Evolutionary conservation across 1,139 yeast genomes (phyloP).

Genomic region (Geotrichum bryndzae): DNA sequence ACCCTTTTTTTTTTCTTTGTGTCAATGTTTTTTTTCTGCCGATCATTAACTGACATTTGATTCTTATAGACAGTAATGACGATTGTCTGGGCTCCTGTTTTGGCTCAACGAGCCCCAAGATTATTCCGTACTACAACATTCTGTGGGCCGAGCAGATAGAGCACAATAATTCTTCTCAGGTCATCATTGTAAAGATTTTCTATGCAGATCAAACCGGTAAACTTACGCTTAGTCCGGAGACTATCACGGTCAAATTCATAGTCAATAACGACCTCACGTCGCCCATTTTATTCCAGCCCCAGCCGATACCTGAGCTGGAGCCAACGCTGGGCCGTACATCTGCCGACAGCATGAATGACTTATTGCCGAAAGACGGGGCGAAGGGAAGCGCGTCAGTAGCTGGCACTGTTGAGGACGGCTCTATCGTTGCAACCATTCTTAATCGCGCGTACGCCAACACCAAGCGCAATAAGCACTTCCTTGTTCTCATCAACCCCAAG

Average conservation of each 20-base stretch:
- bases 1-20: not conserved
- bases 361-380: not conserved
- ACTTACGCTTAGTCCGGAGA: not conserved
- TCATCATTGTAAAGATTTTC: not conserved
- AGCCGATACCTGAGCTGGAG: not conserved
- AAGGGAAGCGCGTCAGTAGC: not conserved
- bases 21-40: not conserved
- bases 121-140: slow-evolving; percentile 10
- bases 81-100: not conserved
- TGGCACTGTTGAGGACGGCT: not conserved
- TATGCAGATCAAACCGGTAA: slow-evolving; percentile 9
- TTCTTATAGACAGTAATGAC: not conserved
- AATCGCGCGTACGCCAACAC: slow-evolving; percentile 3
- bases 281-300: not conserved
- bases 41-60: no score
- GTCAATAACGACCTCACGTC: not conserved
- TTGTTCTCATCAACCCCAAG: slow-evolving; percentile 76
- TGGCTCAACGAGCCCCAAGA: not conserved
- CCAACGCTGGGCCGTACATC: not conserved
- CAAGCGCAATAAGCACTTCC: slow-evolving; percentile 41
- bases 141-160: slow-evolving; percentile 6
- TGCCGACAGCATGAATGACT: not conserved
- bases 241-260: not conserved
- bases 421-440: not conserved
- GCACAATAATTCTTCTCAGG: not conserved